Evolutionary conservation across 306 rosid species (phyloP).

Genomic region (Quercus cerris): DNA sequence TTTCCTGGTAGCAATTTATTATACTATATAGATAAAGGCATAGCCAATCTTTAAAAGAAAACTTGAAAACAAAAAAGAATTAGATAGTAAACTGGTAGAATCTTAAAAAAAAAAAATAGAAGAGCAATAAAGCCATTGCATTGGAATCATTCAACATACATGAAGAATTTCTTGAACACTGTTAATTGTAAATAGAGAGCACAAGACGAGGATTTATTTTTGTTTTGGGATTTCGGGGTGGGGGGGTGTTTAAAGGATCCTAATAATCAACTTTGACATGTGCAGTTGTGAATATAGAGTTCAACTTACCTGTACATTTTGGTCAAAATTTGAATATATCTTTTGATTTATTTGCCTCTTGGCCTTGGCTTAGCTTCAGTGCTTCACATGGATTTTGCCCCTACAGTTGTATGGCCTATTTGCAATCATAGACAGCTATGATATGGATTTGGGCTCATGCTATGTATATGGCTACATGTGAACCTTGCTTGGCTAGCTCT

Average conservation of each 20-base stretch:
- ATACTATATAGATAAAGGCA: background rate
- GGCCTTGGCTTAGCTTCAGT: background rate
- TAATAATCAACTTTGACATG: no score
- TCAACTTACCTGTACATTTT: background rate
- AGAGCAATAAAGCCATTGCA: no score
- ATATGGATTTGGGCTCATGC: background rate
- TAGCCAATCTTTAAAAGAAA: background rate
- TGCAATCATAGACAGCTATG: background rate
- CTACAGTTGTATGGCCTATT: background rate
- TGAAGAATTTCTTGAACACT: no score
- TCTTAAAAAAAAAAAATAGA: no score
- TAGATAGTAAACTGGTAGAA: no score
- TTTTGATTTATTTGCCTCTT: background rate
- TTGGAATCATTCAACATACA: no score
- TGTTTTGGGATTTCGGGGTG: no score
- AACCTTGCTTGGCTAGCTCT: background rate
- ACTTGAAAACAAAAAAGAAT: background rate
- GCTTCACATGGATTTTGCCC: background rate
- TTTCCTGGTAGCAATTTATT: background rate
- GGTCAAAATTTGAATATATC: background rate
- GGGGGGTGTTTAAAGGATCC: no score
- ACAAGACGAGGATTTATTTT: no score
- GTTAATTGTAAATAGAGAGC: no score
- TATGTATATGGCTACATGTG: background rate
- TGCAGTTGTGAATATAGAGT: background rate